Evolutionary conservation across 2,329 filamentous ascomycete genomes (phyloP).

Genomic region (Colletotrichum incanum): DNA sequence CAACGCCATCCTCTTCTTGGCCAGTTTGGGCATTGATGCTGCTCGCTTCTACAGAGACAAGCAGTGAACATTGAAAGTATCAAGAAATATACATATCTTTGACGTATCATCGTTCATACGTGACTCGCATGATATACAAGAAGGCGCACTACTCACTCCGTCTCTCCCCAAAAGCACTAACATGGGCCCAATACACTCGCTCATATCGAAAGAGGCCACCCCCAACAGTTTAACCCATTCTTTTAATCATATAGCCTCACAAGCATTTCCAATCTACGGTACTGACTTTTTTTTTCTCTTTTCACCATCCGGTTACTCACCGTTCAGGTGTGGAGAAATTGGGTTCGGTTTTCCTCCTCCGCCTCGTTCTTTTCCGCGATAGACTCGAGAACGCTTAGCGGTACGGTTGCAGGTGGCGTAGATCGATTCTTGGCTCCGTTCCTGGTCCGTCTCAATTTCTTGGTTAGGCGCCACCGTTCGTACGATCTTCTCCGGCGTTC

Average conservation of each 20-base stretch:
- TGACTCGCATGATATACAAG: background rate
- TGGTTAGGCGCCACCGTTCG: background rate
- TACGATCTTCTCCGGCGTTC: background rate
- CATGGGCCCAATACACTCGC: no score
- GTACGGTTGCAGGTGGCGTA: background rate
- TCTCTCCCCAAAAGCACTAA: background rate
- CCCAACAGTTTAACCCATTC: background rate
- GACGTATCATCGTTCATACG: background rate
- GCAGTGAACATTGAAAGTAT: constrained; percentile 25
- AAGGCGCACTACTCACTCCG: background rate
- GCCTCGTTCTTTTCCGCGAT: background rate
- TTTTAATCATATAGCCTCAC: background rate
- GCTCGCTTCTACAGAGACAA: constrained; percentile 53
- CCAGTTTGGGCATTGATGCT: constrained; percentile 67
- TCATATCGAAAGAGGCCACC: background rate
- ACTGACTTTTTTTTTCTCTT: background rate
- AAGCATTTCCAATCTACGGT: no score
- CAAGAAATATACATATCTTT: constrained; percentile 5
- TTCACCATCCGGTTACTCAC: no score
- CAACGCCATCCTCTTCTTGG: constrained; percentile 80
- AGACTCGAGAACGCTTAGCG: background rate
- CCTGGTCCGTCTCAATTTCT: background rate
- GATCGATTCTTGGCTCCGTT: background rate
- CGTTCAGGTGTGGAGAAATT: background rate
- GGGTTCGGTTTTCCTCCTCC: background rate